Evolutionary conservation across 2,329 filamentous ascomycete genomes (phyloP).

Genomic region (Trichophyton schoenleinii): DNA sequence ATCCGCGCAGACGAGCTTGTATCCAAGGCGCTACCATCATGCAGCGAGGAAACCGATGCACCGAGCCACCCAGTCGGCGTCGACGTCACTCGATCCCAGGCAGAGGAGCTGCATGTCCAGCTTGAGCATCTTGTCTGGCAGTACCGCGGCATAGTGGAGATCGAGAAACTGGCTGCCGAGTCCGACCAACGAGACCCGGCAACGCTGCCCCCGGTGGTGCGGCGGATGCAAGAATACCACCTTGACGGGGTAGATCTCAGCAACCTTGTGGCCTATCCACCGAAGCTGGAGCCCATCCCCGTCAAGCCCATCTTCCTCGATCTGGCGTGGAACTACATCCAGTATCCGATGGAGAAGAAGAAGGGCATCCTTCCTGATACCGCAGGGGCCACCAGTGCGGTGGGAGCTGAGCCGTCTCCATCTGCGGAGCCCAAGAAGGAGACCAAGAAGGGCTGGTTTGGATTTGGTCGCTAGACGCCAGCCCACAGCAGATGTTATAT

Average conservation of each 20-base stretch:
- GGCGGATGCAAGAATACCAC: constrained; percentile 65
- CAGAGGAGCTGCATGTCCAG: constrained; percentile 46
- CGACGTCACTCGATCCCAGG: constrained; percentile 49
- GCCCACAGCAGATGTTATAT: background rate
- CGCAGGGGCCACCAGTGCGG: constrained; percentile 13
- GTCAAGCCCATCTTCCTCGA: constrained; percentile 95
- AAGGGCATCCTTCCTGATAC: constrained; percentile 14
- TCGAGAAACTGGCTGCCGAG: constrained; percentile 50
- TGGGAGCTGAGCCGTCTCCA: background rate
- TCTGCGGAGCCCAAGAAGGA: constrained; percentile 33
- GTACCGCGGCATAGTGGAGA: constrained; percentile 72
- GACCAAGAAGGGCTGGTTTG: constrained; percentile 65
- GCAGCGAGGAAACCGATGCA: constrained; percentile 14
- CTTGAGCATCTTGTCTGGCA: constrained; percentile 63
- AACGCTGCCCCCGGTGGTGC: constrained; percentile 51
- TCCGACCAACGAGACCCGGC: constrained; percentile 32
- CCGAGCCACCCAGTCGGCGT: constrained; percentile 50
- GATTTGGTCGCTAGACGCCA: constrained; percentile 41
- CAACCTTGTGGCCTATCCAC: constrained; percentile 78
- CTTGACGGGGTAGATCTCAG: constrained; percentile 56
- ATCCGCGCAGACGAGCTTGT: constrained; percentile 56
- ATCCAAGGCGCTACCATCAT: constrained; percentile 37
- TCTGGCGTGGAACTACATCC: constrained; percentile 94
- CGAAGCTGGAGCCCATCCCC: constrained; percentile 67
- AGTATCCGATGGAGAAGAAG: constrained; percentile 57